A percentile compares a stretch with the other conserved stretches of the same genome.
Conservation (phyloP, 495 filamentous ascomycete genomes). For the Trichoderma gamsii region DNA sequence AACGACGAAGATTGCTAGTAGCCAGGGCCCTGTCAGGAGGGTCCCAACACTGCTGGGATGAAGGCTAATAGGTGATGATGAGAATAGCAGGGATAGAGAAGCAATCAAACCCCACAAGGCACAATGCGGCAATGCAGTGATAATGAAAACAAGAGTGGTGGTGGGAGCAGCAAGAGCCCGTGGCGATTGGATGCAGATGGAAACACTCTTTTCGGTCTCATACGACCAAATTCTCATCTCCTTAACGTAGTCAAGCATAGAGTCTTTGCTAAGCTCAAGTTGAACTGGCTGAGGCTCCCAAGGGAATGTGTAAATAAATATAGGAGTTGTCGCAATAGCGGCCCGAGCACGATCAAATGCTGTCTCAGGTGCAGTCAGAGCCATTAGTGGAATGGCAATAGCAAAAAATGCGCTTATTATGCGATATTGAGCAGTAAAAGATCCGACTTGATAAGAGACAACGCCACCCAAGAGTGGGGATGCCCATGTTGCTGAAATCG, state of each 20-base stretch:
- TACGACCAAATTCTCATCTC: constrained; percentile 37
- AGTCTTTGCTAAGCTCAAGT: constrained; percentile 27
- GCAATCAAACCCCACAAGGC: constrained; percentile 37
- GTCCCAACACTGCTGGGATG: constrained; percentile 33
- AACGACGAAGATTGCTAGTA: constrained; percentile 29
- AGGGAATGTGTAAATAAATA: constrained; percentile 24
- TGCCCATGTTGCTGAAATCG: constrained; percentile 43
- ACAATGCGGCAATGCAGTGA: constrained; percentile 36
- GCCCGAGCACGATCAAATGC: constrained; percentile 35
- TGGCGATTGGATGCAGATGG: constrained; percentile 33
- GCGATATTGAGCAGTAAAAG: constrained; percentile 40
- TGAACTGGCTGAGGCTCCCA: constrained; percentile 30
- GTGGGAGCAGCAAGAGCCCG: constrained; percentile 42
- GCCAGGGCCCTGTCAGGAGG: constrained; percentile 37
- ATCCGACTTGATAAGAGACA: constrained; percentile 29
- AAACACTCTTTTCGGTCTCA: constrained; percentile 22
- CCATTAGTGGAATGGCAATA: constrained; percentile 37
- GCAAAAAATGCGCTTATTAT: constrained; percentile 43
- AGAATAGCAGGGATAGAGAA: constrained; percentile 42
- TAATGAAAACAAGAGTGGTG: constrained; percentile 35
- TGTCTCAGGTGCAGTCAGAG: constrained; percentile 46
- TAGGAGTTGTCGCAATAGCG: constrained; percentile 27
- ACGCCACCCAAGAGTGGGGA: constrained; percentile 44
- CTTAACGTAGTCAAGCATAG: constrained; percentile 28
- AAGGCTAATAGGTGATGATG: constrained; percentile 38